Base-by-base conservation (phyloP, 2,329 filamentous ascomycete genomes). In the Aaosphaeria pasadenensis region DNA sequence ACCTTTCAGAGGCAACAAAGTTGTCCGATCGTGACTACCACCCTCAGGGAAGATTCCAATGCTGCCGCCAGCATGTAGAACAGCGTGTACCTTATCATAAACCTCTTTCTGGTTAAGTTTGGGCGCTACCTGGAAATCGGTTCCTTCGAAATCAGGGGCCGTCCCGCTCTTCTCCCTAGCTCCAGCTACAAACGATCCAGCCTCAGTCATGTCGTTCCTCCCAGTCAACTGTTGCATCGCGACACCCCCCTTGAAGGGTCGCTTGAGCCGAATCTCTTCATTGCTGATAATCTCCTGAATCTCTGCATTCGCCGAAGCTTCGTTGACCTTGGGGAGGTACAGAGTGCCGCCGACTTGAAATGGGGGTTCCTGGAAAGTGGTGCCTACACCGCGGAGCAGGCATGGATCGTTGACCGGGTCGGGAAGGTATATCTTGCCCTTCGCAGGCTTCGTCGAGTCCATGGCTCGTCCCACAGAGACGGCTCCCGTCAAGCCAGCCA, bases 1-100 rank as follows among this genome's bases (percentile, higher is more conserved):
- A 66, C 65, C 65, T 57, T 97, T 97, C 53, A 97, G 77, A 24
- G 94, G 92, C 39, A 97, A 79, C 41, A 97, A 79, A 66, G 95
- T 90, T 0, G 92, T 91, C 52, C 92, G 86, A 70, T 97, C 92
- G 72, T 97, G 92, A 67, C 91, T 96, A 62, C 92, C 92, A 57
- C 92, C 92, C 73, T 99, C 92, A 2, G 92, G 92, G 70, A 97
- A 99, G 64, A 99, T 96, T 53, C 92, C 94, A 46, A 97, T 88
- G 66, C 91, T 96, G 13, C 91, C 92, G 42, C 90, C 91, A 36
- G 82, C 80, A 56, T 86, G 85, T 32, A 99, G 79, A 30, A 90
- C 84, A 55, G 86, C 82, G 71, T 96, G 96, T 11, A 99, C 92
- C 17, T 90, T 89, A 67, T 96, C 85, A 73, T 97, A 97, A 30